Evolutionary conservation across 2,329 filamentous ascomycete genomes (phyloP), one percentile per base, ranked within the genome.

Genomic region (Fusarium sublunatum): DNA sequence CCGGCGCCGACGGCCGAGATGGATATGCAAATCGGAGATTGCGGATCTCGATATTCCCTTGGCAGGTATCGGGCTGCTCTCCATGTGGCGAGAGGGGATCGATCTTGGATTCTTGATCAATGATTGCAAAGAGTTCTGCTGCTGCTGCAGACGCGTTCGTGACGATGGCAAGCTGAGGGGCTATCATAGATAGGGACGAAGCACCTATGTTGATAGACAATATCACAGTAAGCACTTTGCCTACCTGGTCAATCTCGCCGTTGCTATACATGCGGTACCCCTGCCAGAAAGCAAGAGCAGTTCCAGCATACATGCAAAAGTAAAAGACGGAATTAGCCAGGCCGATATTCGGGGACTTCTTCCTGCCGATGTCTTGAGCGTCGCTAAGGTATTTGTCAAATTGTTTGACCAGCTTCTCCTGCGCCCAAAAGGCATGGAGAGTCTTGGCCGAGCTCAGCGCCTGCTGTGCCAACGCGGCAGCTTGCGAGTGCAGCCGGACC

Each of bases 11-110:
- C 0, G 84, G 82, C 9, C 86, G 78, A 41, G 75, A 83, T 2
- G 89, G 89, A 69, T 92, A 92, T 2, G 86, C 82, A 66, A 91
- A 91, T 36, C 79, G 81, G 7, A 91, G 81, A 45, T 84, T 77
- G 7, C 82, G 74, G 44, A 91, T 36, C 12, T 26, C 24, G 7
- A 26, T 36, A 25, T 31, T 32, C 24, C 26, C 35, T 11, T 31
- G 29, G 29, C 29, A 31, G 29, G 10, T 11, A 31, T 31, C 29
- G 29, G 29, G 29, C 7, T 31, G 29, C 9, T 31, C 29, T 11
- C 29, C 29, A 31, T 31, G 9, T 31, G 29, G 29, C 29, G 29
- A 31, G 5, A 31, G 29, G 8, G 15, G 15, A 35, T 40, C 22
- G 4, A 76, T 75, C 1, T 64, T 50, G 3, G 75, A 76, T 19